phyloP scores from a whole-genome alignment of 352 stramenopile species.

The Phytophthora europaea region DNA sequence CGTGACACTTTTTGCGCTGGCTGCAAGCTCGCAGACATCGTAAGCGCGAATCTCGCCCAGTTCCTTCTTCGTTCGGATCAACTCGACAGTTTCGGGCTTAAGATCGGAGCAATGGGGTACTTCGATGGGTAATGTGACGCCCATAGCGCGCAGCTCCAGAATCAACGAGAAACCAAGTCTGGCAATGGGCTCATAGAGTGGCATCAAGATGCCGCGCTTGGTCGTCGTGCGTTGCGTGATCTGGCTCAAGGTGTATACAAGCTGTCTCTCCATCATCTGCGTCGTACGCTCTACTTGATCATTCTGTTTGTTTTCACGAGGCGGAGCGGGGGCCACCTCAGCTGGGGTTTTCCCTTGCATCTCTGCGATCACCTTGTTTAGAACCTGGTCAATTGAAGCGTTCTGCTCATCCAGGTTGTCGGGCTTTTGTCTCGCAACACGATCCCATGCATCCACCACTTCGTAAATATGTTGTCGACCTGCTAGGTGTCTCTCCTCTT shows the following conservation, averaged over 20 bases:
- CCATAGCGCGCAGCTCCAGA: conserved; percentile 52
- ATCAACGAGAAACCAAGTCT: conserved; percentile 59
- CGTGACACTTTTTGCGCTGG: conserved; percentile 32
- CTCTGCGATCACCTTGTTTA: conserved; percentile 29
- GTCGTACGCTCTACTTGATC: conserved; percentile 22
- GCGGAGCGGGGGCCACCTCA: conserved; percentile 21
- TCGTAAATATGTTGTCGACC: conserved; percentile 48
- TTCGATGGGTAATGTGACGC: conserved; percentile 58
- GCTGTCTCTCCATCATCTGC: conserved; percentile 42
- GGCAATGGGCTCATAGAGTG: conserved; percentile 56
- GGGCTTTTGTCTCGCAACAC: conserved; percentile 32
- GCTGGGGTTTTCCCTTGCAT: conserved; percentile 21
- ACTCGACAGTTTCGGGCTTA: conserved; percentile 41
- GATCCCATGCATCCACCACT: conserved; percentile 38
- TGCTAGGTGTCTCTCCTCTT: conserved; percentile 42
- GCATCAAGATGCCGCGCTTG: conserved; percentile 65
- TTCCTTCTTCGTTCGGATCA: conserved; percentile 42
- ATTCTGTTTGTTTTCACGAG: conserved; percentile 25
- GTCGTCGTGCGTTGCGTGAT: conserved; percentile 33
- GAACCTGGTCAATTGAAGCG: conserved; percentile 31
- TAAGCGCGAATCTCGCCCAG: conserved; percentile 40
- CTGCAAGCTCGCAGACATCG: conserved; percentile 45
- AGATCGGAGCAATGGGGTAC: conserved; percentile 66
- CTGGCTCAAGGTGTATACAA: conserved; percentile 48
- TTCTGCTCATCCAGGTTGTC: conserved; percentile 38